A percentile compares a stretch with the other conserved stretches of the same genome.
These are phyloP conservation scores for Nakaseomyces uthaithaninus DNA, from an alignment of 1,139 yeast species.

Conservation along the genomic window DNA sequence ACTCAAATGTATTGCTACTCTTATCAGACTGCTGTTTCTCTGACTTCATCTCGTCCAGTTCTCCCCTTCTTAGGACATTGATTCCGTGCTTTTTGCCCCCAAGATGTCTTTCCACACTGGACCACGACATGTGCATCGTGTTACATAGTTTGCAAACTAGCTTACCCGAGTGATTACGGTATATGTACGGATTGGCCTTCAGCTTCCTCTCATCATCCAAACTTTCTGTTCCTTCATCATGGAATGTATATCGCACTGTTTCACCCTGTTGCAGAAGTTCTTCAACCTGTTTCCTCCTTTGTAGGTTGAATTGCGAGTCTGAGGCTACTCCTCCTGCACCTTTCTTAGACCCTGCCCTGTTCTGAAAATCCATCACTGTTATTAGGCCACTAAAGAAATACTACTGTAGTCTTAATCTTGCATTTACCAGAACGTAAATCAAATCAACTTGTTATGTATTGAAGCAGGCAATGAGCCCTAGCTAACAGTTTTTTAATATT, in stretches of 20 bases:
- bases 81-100: constrained; percentile 57
- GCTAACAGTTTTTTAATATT: too few relatives aligned
- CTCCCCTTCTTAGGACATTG: constrained; percentile 43
- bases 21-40: constrained; percentile 33
- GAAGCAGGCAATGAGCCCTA: too few relatives aligned
- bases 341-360: constrained; percentile 42
- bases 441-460: too few relatives aligned
- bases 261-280: constrained; percentile 39
- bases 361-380: constrained; percentile 37
- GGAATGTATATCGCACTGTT: constrained; percentile 42
- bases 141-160: constrained; percentile 58
- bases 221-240: constrained; percentile 29
- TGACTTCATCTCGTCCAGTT: constrained; percentile 2
- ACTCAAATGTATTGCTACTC: constrained; percentile 19
- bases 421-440: too few relatives aligned
- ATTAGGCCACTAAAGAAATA: too few relatives aligned
- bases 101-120: constrained; percentile 52
- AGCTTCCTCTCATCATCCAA: constrained; percentile 11
- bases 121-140: constrained; percentile 53
- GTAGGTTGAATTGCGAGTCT: constrained; percentile 47
- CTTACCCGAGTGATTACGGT: constrained; percentile 52
- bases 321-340: constrained; percentile 59
- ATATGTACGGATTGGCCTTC: constrained; percentile 53
- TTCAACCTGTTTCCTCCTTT: constrained; percentile 47
- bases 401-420: too few relatives aligned